Percentiles rank a stretch among this genome's conserved stretches.
phyloP scores from a whole-genome alignment of 768 basidiomycete genomes.

The Tylopilus intermedius region DNA sequence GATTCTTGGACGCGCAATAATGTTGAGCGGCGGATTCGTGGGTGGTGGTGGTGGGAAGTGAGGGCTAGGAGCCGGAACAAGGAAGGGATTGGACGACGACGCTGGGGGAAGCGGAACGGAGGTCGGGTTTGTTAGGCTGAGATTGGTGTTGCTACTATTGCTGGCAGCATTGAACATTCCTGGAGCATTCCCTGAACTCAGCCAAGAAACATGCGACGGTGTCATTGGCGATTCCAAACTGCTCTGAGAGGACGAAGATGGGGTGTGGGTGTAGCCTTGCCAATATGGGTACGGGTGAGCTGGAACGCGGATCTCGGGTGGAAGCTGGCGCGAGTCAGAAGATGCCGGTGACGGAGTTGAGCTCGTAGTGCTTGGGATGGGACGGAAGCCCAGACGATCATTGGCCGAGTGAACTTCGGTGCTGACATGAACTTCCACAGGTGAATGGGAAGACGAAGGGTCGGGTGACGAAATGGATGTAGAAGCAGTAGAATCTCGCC shows the following conservation, averaged over 20 bases:
- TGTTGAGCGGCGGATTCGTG: constrained; percentile 27
- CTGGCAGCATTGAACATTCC: constrained; percentile 5
- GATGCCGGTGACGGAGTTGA: constrained; percentile 19
- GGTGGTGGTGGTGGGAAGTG: constrained; percentile 33
- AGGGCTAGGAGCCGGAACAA: constrained; percentile 23
- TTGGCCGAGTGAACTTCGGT: constrained; percentile 27
- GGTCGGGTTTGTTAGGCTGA: background rate
- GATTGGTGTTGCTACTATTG: constrained; percentile 6
- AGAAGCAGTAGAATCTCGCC: constrained; percentile 8
- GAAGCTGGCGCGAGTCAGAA: constrained; percentile 18
- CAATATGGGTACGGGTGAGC: constrained; percentile 33
- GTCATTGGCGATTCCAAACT: constrained; percentile 31
- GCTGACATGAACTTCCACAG: constrained; percentile 26
- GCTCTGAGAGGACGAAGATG: constrained; percentile 29
- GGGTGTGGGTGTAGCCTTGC: constrained; percentile 29
- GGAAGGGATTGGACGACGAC: constrained; percentile 12
- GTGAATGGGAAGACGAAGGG: background rate
- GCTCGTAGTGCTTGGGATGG: constrained; percentile 19
- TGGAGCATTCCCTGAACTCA: constrained; percentile 14
- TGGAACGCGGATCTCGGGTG: constrained; percentile 31
- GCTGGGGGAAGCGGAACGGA: background rate
- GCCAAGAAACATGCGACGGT: constrained; percentile 40
- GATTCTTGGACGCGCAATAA: constrained; percentile 30
- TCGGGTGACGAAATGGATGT: constrained; percentile 3
- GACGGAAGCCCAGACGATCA: constrained; percentile 13